These are phyloP conservation scores for Cytospora piceicola DNA, from an alignment of 2,329 filamentous ascomycete species.

Conservation along the genomic window DNA sequence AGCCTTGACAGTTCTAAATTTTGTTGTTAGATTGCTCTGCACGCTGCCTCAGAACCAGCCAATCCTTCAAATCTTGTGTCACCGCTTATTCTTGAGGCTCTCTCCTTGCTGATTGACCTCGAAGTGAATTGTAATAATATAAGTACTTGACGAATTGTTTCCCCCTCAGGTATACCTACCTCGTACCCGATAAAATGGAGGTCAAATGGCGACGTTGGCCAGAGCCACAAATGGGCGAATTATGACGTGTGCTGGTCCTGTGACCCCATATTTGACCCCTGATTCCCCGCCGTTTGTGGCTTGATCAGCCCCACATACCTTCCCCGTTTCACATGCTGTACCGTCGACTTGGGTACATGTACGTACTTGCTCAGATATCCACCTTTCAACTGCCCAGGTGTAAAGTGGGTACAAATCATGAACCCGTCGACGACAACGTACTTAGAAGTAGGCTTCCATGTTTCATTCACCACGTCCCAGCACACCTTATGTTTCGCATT, in stretches of 20 bases:
- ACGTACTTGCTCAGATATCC: no score
- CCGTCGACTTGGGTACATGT: no score
- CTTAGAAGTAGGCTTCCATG: background rate
- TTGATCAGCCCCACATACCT: background rate
- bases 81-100: background rate
- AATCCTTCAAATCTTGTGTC: background rate
- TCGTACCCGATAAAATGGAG: no score
- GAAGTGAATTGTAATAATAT: background rate
- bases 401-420: no score
- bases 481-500: background rate
- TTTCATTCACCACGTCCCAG: background rate
- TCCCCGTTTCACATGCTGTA: no score
- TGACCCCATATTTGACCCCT: background rate
- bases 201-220: background rate
- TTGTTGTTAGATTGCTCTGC: background rate
- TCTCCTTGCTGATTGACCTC: background rate
- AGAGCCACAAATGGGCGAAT: background rate
- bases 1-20: no score
- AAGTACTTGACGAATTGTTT: no score
- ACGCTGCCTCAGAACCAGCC: background rate
- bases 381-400: no score
- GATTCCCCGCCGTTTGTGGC: background rate
- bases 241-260: background rate
- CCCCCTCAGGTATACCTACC: no score
- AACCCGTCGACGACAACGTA: no score